These are phyloP conservation scores for Amanita phalloides DNA, from an alignment of 768 basidiomycete genomes.

Conservation along the genomic window DNA sequence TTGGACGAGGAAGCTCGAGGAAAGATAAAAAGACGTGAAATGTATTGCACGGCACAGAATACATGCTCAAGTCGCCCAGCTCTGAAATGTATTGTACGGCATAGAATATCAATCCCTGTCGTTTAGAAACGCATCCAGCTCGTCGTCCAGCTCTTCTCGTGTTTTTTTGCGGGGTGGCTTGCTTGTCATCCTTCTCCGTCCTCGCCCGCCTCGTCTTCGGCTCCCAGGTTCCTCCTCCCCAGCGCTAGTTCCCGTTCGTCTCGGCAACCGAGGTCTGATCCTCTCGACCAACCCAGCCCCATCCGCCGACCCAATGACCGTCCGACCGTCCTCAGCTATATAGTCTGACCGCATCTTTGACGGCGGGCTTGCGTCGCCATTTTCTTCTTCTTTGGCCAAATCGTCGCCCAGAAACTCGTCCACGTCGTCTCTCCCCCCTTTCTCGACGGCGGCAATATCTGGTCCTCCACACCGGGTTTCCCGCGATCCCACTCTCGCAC, in stretches of 20 bases:
- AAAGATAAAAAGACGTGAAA: neutral
- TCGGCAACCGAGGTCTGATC: slow-evolving; percentile 33
- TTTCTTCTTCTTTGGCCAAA: slow-evolving; percentile 18
- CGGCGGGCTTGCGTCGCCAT: slow-evolving; percentile 14
- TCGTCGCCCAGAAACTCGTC: slow-evolving; percentile 55
- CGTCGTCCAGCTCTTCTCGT: slow-evolving; percentile 73
- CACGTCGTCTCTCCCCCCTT: slow-evolving; percentile 22
- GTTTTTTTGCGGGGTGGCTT: slow-evolving; percentile 36
- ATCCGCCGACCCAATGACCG: slow-evolving; percentile 37
- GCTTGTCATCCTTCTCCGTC: slow-evolving; percentile 15
- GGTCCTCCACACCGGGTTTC: slow-evolving; percentile 1
- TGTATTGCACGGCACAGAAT: neutral
- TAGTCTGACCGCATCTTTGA: slow-evolving; percentile 64
- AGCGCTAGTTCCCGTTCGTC: slow-evolving; percentile 21
- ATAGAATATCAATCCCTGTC: slow-evolving; percentile 15
- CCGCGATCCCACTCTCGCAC: slow-evolving; percentile 5
- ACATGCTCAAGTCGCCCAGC: too few species aligned
- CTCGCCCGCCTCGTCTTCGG: slow-evolving; percentile 10
- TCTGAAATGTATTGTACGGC: neutral
- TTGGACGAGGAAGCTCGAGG: slow-evolving; percentile 11
- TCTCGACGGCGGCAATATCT: neutral
- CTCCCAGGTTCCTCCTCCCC: slow-evolving; percentile 9
- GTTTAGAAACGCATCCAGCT: slow-evolving; percentile 70
- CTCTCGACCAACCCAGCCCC: slow-evolving; percentile 29
- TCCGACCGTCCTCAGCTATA: slow-evolving; percentile 36